Percentiles rank a stretch among this genome's conserved stretches.
phyloP scores from a whole-genome alignment of 257 asterid genomes.

The Craterostigma plantagineum region DNA sequence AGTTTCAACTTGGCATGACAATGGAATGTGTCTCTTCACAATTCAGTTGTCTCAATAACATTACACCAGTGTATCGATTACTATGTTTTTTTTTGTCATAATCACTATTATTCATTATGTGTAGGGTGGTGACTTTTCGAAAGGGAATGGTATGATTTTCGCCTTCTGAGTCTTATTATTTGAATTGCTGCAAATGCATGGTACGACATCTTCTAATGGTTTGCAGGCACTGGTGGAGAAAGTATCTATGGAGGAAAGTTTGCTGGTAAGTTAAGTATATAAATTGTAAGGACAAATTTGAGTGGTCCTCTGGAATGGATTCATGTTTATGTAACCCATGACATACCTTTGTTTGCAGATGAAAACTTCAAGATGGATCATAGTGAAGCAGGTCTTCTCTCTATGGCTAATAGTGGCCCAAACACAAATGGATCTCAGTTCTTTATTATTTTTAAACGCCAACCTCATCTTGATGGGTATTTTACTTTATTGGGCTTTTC shows the following conservation, averaged over 20 bases:
- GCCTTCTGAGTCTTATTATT: conserved; percentile 46
- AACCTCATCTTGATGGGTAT: conserved; percentile 97
- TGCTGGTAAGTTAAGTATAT: conserved; percentile 36
- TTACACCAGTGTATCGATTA: conserved; percentile 11
- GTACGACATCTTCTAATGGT: conserved; percentile 61
- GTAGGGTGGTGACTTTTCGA: conserved; percentile 96
- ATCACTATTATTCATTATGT: conserved; percentile 7
- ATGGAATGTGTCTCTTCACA: background rate
- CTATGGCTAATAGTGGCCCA: conserved; percentile 98
- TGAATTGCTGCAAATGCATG: conserved; percentile 38
- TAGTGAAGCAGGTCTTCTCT: conserved; percentile 59
- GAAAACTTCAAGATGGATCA: conserved; percentile 81
- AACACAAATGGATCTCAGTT: conserved; percentile 97
- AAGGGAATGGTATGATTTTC: conserved; percentile 87
- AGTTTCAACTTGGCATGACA: background rate
- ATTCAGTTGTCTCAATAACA: conserved; percentile 1
- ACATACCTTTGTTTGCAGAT: conserved; percentile 27
- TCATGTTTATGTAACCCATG: conserved; percentile 4
- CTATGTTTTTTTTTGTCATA: conserved; percentile 11
- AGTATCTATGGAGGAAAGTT: conserved; percentile 94
- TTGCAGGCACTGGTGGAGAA: conserved; percentile 99
- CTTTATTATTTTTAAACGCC: conserved; percentile 73
- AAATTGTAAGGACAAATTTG: background rate
- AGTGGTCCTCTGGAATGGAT: conserved; percentile 4
- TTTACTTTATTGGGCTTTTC: conserved; percentile 3